These are phyloP conservation scores for Mrakia hoshinonis DNA, from an alignment of 768 basidiomycete genomes.

Conservation along the genomic window DNA sequence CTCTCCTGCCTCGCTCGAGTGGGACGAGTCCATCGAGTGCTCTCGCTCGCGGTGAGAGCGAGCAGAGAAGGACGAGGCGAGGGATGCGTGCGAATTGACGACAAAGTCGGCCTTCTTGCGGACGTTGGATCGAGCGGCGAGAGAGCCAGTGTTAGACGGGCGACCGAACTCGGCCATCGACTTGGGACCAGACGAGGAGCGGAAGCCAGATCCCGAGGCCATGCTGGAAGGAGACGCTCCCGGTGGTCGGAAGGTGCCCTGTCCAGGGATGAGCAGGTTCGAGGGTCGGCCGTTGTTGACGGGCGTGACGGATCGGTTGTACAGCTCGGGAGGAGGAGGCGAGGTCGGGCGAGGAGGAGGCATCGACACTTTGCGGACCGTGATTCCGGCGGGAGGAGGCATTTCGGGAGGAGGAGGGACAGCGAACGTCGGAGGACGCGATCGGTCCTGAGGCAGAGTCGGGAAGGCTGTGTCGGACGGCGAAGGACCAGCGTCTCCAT, in stretches of 20 bases:
- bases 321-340: constrained; percentile 83
- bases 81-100: constrained; percentile 15
- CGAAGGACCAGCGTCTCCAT: background rate
- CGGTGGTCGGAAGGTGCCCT: constrained; percentile 3
- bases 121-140: constrained; percentile 27
- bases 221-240: background rate
- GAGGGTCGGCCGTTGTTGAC: constrained; percentile 52
- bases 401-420: constrained; percentile 45
- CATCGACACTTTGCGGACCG: constrained; percentile 42
- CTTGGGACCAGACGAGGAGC: background rate
- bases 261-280: constrained; percentile 49
- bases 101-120: constrained; percentile 26
- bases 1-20: constrained; percentile 32
- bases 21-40: constrained; percentile 28
- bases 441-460: background rate
- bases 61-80: constrained; percentile 3
- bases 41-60: background rate
- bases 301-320: constrained; percentile 60
- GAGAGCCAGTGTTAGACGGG: background rate
- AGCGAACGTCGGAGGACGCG: constrained; percentile 8
- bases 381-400: constrained; percentile 68
- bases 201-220: background rate
- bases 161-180: constrained; percentile 20
- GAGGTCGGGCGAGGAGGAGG: constrained; percentile 70
- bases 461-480: constrained; percentile 1